Evolutionary conservation across 2,329 filamentous ascomycete genomes (phyloP).

Genomic region (Chrysoporthe cubensis): DNA sequence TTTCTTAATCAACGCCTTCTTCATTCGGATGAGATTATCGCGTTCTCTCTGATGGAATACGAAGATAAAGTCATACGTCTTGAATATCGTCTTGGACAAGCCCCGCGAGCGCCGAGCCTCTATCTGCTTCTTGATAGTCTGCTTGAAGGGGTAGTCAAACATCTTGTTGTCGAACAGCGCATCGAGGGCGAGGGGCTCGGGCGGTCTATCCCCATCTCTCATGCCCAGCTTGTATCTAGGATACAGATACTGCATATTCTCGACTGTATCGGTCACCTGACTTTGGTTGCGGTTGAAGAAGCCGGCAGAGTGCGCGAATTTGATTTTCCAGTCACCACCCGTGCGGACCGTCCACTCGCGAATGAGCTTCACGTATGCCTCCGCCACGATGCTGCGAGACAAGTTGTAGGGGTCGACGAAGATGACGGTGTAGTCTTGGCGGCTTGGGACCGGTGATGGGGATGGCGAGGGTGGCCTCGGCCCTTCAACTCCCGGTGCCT

Average conservation of each 20-base stretch:
- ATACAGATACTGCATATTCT: conserved; percentile 30
- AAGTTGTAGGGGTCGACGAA: conserved; percentile 37
- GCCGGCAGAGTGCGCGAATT: conserved; percentile 32
- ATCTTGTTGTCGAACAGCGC: conserved; percentile 36
- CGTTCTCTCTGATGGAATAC: conserved; percentile 36
- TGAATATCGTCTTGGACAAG: conserved; percentile 31
- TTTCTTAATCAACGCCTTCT: conserved; percentile 29
- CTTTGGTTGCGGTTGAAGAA: conserved; percentile 32
- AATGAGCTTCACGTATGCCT: conserved; percentile 32
- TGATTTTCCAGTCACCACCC: conserved; percentile 32
- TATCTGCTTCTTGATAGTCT: conserved; percentile 25
- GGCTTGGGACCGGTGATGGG: conserved; percentile 21
- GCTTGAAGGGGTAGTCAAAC: conserved; percentile 33
- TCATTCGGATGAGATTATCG: conserved; percentile 35
- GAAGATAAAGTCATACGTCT: conserved; percentile 34
- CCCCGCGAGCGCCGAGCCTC: conserved; percentile 29
- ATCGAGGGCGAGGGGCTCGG: conserved; percentile 26
- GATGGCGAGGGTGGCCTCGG: conserved; percentile 20
- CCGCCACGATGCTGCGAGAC: conserved; percentile 33
- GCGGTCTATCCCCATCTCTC: conserved; percentile 23
- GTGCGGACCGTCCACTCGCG: conserved; percentile 30
- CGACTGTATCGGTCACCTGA: conserved; percentile 31
- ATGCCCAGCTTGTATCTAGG: conserved; percentile 27
- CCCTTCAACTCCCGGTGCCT: neutral
- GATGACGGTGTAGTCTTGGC: conserved; percentile 32